Evolutionary conservation across 176 grass and related monocot species (phyloP).

Genomic region (Aegilops speltoides): DNA sequence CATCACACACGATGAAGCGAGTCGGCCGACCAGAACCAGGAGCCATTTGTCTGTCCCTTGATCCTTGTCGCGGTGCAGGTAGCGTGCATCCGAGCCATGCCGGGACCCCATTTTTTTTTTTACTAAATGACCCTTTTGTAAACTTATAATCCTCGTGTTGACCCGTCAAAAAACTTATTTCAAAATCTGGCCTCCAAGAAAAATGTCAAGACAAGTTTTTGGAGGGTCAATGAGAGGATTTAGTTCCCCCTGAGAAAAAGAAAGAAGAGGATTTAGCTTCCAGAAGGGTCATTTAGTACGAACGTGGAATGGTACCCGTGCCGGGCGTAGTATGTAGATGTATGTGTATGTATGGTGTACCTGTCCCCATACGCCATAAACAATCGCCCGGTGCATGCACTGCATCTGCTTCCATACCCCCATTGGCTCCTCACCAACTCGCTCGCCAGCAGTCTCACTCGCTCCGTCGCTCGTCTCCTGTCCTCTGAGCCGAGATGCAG

Average conservation of each 20-base stretch:
- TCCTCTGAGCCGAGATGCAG: background rate
- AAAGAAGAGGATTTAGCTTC: no score
- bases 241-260: no score
- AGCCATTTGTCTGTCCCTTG: slow-evolving; percentile 1
- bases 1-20: background rate
- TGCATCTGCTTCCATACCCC: background rate
- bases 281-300: no score
- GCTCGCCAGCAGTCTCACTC: background rate
- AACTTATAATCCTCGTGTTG: no score
- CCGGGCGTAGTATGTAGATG: no score
- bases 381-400: background rate
- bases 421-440: background rate
- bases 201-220: no score
- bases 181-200: no score
- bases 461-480: background rate
- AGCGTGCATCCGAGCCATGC: background rate
- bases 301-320: no score
- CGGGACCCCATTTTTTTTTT: no score
- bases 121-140: no score
- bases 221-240: no score
- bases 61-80: slow-evolving; percentile 8
- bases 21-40: slow-evolving; percentile 24
- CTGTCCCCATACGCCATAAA: background rate
- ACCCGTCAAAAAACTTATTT: no score
- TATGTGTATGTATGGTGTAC: background rate